Percentiles rank a stretch among this genome's conserved stretches.
Evolutionary conservation across 75 land plant species (phyloP).

Genomic region (Azolla pinnata): DNA sequence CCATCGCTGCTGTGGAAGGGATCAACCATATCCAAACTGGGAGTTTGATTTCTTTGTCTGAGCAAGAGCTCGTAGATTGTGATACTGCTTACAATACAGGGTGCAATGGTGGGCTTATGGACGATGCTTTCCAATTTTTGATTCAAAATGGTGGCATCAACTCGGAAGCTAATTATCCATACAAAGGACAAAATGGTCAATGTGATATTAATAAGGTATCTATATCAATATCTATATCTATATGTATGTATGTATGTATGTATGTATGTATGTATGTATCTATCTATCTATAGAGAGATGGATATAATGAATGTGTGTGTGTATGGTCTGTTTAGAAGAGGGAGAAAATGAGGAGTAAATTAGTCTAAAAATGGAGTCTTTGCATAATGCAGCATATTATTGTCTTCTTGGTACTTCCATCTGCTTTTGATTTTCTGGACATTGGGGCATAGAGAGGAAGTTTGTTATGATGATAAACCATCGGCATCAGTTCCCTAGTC

Average conservation of each 20-base stretch:
- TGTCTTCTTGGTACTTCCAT: not conserved
- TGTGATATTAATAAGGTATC: conserved; percentile 49
- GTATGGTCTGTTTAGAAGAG: too few species aligned
- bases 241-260: not conserved
- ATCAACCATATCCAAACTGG: conserved; percentile 42
- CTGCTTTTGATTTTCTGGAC: not conserved
- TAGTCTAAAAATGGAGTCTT: too few species aligned
- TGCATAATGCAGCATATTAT: too few species aligned
- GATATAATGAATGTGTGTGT: too few species aligned
- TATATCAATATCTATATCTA: not conserved
- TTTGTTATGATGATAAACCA: too few species aligned
- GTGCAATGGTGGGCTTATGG: conserved; percentile 64
- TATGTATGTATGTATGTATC: not conserved
- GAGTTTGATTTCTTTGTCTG: conserved; percentile 38
- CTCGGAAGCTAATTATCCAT: conserved; percentile 46
- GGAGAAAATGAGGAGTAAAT: too few species aligned
- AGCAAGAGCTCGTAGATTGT: conserved; percentile 59
- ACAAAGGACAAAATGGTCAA: conserved; percentile 37
- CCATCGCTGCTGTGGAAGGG: conserved; percentile 47
- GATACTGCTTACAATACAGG: conserved; percentile 41
- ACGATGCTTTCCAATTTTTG: conserved; percentile 49
- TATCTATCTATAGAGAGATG: too few species aligned
- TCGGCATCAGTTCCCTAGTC: too few species aligned
- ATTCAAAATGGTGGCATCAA: conserved; percentile 56
- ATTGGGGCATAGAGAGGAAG: too few species aligned